Evolutionary conservation across 805 yeast genomes (phyloP), one percentile per base, ranked within the genome.

Genomic region (Cyberlindnera misumaiensis): DNA sequence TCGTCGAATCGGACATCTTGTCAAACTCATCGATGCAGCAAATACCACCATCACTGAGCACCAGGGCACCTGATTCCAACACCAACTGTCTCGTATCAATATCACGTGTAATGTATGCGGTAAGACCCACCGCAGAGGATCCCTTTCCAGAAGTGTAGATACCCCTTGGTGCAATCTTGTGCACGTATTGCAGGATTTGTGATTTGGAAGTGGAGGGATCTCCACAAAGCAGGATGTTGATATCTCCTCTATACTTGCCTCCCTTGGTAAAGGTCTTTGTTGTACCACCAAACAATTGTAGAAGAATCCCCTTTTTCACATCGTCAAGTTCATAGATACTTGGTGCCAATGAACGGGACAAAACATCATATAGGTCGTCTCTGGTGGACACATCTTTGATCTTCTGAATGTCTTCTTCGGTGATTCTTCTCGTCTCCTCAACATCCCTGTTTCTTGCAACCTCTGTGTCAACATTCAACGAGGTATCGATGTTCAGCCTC

Each of bases 1-100:
- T 70, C 0, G 97, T 90, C 2, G 94, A 66, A 50, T 93, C 97
- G 39, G 83, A 75, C 98, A 93, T 93, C 63, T 93, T 93, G 65
- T 93, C 98, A 57, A 90, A 93, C 68, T 93, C 98, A 68, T 93
- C 98, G 58, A 93, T 93, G 64, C 98, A 93, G 67, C 98, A 93
- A 31, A 93, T 80, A 71, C 98, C 98, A 42, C 97, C 97, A 63
- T 93, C 98, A 9, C 96, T 86, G 32, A 93, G 68, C 11, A 93
- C 97, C 46, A 93, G 70, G 0, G 99, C 99, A 59, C 99, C 99
- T 53, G 88, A 76, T 59, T 93, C 99, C 38, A 93, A 70, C 3
- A 93, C 98, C 35, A 90, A 64, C 60, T 93, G 98, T 53, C 79
- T 84, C 0, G 97, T 87, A 53, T 93, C 97, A 20, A 84, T 73